Conservation (phyloP, 177 flowering plant species). For the Telopea speciosissima region DNA sequence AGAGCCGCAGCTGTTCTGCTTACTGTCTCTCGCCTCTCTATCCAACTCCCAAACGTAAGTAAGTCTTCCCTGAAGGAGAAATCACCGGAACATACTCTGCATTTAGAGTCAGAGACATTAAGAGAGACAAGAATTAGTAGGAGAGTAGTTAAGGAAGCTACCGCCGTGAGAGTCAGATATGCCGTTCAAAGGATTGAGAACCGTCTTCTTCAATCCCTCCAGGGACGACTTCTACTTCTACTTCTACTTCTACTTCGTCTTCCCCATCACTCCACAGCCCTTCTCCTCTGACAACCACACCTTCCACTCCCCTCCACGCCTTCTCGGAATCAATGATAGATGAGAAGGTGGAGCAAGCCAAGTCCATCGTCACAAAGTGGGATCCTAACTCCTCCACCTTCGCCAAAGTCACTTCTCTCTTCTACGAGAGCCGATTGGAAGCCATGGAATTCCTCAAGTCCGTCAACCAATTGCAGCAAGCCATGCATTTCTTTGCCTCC, state of each 20-base stretch:
- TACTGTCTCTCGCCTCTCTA: too few relatives aligned
- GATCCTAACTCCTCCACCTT: conserved; percentile 17
- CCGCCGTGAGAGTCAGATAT: too few relatives aligned
- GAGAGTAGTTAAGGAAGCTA: too few relatives aligned
- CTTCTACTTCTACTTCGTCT: background rate
- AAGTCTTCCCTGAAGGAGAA: too few relatives aligned
- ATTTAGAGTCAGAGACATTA: too few relatives aligned
- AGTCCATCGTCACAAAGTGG: conserved; percentile 46
- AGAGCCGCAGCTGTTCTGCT: too few relatives aligned
- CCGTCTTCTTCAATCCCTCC: background rate
- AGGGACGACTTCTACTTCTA: background rate
- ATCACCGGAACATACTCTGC: too few relatives aligned
- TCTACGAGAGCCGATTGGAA: conserved; percentile 42
- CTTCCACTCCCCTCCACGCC: conserved; percentile 25
- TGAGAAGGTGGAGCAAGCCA: conserved; percentile 41
- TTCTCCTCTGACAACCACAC: background rate
- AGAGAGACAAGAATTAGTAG: too few relatives aligned
- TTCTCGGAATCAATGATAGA: conserved; percentile 46
- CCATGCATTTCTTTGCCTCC: conserved; percentile 45
- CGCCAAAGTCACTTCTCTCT: conserved; percentile 24
- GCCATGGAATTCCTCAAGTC: conserved; percentile 18
- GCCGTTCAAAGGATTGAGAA: too few relatives aligned
- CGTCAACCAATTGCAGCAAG: conserved; percentile 37
- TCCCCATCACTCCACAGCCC: too few relatives aligned
- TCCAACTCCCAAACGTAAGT: too few relatives aligned